These are phyloP conservation scores for Elsinoe perseae DNA, from an alignment of 2,329 filamentous ascomycete genomes.

Conservation along the genomic window DNA sequence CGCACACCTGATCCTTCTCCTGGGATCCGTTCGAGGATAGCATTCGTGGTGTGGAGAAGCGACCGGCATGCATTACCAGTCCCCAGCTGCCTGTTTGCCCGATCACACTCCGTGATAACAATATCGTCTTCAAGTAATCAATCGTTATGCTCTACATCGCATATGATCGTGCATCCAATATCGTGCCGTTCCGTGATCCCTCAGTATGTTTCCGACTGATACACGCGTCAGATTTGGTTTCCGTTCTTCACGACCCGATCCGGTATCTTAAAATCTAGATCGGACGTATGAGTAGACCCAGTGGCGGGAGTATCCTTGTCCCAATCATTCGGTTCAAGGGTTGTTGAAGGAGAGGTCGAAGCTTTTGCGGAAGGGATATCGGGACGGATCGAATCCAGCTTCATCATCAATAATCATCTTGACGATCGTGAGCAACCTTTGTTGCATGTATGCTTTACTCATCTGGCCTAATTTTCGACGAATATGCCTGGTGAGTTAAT, in stretches of 20 bases:
- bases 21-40: background rate
- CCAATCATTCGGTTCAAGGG: background rate
- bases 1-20: background rate
- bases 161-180: background rate
- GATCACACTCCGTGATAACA: background rate
- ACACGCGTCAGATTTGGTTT: background rate
- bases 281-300: background rate
- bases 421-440: too few species aligned
- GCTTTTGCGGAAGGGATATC: background rate
- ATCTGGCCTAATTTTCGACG: too few species aligned
- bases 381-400: background rate
- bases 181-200: slow-evolving; percentile 4
- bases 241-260: slow-evolving; percentile 1
- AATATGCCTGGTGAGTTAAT: slow-evolving; percentile 24
- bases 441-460: too few species aligned
- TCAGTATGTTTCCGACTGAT: background rate
- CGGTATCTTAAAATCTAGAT: background rate
- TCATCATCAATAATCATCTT: background rate
- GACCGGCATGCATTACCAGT: background rate
- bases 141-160: background rate
- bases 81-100: background rate
- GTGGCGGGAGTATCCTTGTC: slow-evolving; percentile 5
- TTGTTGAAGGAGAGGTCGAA: background rate
- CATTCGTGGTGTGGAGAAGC: too few species aligned
- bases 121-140: slow-evolving; percentile 1